Conservation (phyloP, 2,329 filamentous ascomycete genomes). For the Cladosporium sp. region DNA sequence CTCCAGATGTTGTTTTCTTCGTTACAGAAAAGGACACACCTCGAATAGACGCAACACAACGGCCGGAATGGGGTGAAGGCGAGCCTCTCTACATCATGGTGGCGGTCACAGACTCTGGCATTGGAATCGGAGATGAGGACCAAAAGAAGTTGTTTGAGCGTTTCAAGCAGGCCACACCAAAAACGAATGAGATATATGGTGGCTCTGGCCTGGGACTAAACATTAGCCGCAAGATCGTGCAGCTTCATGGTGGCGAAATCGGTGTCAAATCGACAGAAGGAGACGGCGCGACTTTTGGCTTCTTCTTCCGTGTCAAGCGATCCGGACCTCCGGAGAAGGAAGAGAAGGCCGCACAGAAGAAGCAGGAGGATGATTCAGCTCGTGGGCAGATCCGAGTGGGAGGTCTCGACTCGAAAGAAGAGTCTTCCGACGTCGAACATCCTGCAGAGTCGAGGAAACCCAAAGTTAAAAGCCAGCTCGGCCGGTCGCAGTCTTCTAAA, state of each 20-base stretch:
- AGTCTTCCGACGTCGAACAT: neutral
- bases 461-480: neutral
- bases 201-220: constrained; percentile 44
- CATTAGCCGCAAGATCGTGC: constrained; percentile 43
- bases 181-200: constrained; percentile 37
- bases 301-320: constrained; percentile 31
- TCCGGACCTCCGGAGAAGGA: constrained; percentile 8
- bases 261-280: constrained; percentile 38
- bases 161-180: constrained; percentile 35
- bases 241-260: constrained; percentile 43
- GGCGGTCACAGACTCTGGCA: constrained; percentile 39
- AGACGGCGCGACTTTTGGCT: constrained; percentile 40
- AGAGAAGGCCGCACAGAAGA: neutral
- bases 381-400: constrained; percentile 2
- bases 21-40: constrained; percentile 32
- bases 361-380: neutral
- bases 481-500: constrained; percentile 13
- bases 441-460: constrained; percentile 5
- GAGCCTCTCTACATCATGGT: constrained; percentile 40
- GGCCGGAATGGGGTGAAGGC: constrained; percentile 39
- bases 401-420: constrained; percentile 4
- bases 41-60: constrained; percentile 39
- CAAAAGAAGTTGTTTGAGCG: constrained; percentile 41
- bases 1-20: constrained; percentile 44
- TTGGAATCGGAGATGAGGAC: constrained; percentile 38